These are phyloP conservation scores for Ganoderma lucidum DNA, from an alignment of 1,284 basidiomycete species.

Conservation along the genomic window DNA sequence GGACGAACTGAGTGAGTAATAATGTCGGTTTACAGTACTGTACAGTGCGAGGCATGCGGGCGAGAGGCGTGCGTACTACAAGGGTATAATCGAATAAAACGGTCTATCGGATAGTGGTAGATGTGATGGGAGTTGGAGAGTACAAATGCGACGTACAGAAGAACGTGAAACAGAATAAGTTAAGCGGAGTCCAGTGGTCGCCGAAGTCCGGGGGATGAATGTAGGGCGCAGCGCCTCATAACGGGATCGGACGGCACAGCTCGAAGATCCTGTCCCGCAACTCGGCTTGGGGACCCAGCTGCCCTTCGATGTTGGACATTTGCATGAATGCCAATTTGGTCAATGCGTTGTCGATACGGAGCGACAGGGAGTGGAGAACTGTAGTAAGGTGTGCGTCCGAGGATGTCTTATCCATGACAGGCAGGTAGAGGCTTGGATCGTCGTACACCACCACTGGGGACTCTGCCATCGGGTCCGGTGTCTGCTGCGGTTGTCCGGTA, in stretches of 20 bases:
- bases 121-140: constrained; percentile 16
- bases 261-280: constrained; percentile 13
- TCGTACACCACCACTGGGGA: constrained; percentile 54
- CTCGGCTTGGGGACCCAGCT: constrained; percentile 16
- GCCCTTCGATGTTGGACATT: constrained; percentile 24
- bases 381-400: constrained; percentile 80
- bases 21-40: constrained; percentile 25
- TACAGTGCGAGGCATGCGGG: constrained; percentile 17
- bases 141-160: constrained; percentile 21
- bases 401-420: constrained; percentile 77
- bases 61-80: constrained; percentile 25
- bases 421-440: constrained; percentile 74
- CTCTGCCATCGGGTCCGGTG: constrained; percentile 43
- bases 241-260: constrained; percentile 20
- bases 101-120: constrained; percentile 21
- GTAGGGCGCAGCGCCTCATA: not conserved
- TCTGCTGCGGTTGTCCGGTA: constrained; percentile 23
- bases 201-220: not conserved
- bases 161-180: constrained; percentile 28
- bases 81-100: constrained; percentile 28
- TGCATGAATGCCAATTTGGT: constrained; percentile 57
- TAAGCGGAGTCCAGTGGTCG: constrained; percentile 19
- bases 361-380: constrained; percentile 78
- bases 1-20: constrained; percentile 15
- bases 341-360: constrained; percentile 85